Evolutionary conservation across 139 green algal species (phyloP), one percentile per base, ranked within the genome.

Genomic region (Ulvella scutata): DNA sequence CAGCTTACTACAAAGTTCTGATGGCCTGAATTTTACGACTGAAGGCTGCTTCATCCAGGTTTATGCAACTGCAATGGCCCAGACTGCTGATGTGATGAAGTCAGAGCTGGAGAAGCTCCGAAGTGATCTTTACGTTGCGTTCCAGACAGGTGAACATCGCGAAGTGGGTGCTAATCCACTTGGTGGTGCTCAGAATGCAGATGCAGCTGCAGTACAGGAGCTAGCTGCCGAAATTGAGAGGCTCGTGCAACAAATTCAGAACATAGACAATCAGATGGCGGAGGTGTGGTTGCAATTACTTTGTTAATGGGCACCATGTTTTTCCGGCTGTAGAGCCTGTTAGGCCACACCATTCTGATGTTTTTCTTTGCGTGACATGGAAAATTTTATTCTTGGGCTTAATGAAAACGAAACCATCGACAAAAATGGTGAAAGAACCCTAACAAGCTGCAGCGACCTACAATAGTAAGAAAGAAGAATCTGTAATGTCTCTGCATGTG

Each of bases 41-140:
- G n/a, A n/a, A n/a, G n/a, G n/a, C n/a, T n/a, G n/a, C n/a, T n/a
- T n/a, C n/a, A n/a, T n/a, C n/a, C n/a, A n/a, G n/a, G n/a, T n/a
- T 1, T 67, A 67, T 67, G 51, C 51, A n/a, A 67, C n/a, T 29
- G 51, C 51, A 10, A 67, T 67, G 51, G 51, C n/a, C 9, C 51
- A 67, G 51, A 67, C 51, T 9, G 51, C 51, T 36, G 51, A 67
- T 67, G 51, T 67, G n/a, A 67, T 67, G 51, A n/a, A 26, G n/a
- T n/a, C n/a, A 29, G 51, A 67, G 51, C 51, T 67, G n/a, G 51
- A 67, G 20, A 67, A 10, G 9, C 51, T 67, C 20, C 9, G 51
- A 67, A 23, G 51, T 23, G 17, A 67, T 23, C 31, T 67, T n/a
- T 26, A 67, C 33, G 51, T 26, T 31, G 51, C 51, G 31, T 36